phyloP scores from a whole-genome alignment of 768 basidiomycete genomes.

The Collybia sordida region DNA sequence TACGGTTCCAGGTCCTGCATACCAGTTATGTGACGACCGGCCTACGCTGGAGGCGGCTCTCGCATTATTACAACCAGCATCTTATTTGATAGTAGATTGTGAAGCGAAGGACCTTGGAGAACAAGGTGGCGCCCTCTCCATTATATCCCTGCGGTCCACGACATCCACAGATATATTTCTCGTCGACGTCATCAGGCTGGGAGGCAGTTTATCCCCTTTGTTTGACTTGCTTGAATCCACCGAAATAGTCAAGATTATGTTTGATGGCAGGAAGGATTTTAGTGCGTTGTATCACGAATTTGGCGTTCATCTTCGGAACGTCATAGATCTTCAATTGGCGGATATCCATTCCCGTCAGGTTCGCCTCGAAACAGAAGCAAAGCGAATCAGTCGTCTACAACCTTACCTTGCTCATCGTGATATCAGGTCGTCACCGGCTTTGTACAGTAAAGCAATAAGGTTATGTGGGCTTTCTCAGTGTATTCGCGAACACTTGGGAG shows the following conservation, averaged over 20 bases:
- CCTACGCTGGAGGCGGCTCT: background rate
- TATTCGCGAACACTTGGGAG: no score
- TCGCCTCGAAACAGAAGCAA: no score
- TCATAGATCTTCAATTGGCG: constrained; percentile 15
- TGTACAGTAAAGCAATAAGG: no score
- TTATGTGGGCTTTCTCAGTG: no score
- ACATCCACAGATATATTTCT: constrained; percentile 6
- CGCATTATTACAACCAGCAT: background rate
- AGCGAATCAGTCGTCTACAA: no score
- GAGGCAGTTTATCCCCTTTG: constrained; percentile 3
- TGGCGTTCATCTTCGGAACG: constrained; percentile 6
- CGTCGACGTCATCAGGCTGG: constrained; percentile 10
- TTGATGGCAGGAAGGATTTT: constrained; percentile 17
- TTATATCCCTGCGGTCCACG: constrained; percentile 10
- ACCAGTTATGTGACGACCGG: constrained; percentile 3
- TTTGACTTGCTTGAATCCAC: constrained; percentile 12
- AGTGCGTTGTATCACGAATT: constrained; percentile 14
- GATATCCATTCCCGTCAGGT: constrained; percentile 12
- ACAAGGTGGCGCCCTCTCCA: constrained; percentile 6
- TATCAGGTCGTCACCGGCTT: no score
- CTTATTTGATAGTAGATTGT: constrained; percentile 12
- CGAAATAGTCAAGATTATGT: constrained; percentile 12
- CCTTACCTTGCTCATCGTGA: no score
- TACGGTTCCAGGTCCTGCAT: background rate
- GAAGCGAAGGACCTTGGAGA: constrained; percentile 11